These are phyloP conservation scores for Debaryomyces sp. DNA, from an alignment of 1,139 yeast genomes.

Conservation along the genomic window DNA sequence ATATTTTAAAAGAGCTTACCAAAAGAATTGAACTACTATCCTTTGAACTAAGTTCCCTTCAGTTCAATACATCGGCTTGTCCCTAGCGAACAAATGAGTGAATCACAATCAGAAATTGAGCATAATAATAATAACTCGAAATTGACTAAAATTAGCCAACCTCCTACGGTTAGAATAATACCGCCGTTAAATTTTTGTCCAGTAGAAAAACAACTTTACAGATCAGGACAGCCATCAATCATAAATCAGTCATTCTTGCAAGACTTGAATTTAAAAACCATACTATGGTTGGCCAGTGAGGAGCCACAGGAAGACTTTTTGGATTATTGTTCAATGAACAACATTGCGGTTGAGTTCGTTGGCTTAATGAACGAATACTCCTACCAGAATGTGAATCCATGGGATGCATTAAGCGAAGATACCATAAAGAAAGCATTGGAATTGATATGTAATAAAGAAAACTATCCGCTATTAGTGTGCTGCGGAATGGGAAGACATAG, in stretches of 20 bases:
- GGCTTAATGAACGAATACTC: constrained; percentile 64
- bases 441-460: constrained; percentile 67
- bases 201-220: constrained; percentile 80
- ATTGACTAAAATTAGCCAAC: constrained; percentile 27
- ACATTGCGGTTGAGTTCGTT: constrained; percentile 64
- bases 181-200: constrained; percentile 97
- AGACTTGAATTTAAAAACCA: constrained; percentile 73
- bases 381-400: constrained; percentile 60
- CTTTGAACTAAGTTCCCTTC: not conserved
- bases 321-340: constrained; percentile 74
- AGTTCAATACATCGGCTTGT: not conserved
- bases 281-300: constrained; percentile 93
- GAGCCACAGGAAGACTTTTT: constrained; percentile 90
- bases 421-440: constrained; percentile 80
- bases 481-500: constrained; percentile 98
- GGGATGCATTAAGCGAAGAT: constrained; percentile 93
- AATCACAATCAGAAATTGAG: not conserved
- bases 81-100: not conserved
- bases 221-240: constrained; percentile 97
- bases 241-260: constrained; percentile 84
- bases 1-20: not conserved
- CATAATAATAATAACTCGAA: not conserved
- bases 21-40: not conserved
- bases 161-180: constrained; percentile 69
- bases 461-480: constrained; percentile 85